A percentile compares a stretch with the other conserved stretches of the same genome.
Evolutionary conservation across 179 eudicot genomes (phyloP).

Genomic region (Pouteria campechiana): DNA sequence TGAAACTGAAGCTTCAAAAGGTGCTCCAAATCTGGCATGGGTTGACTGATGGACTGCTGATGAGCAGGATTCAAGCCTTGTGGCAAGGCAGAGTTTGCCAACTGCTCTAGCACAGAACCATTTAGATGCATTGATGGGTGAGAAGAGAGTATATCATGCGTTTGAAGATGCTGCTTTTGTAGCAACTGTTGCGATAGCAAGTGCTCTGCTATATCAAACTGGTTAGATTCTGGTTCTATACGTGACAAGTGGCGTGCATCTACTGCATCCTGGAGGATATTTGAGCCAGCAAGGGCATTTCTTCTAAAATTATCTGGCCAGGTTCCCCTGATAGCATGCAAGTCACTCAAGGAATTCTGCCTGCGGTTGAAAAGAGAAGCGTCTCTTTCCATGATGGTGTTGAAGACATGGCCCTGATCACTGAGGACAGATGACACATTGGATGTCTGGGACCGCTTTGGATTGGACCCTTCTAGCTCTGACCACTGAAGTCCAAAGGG

Average conservation of each 20-base stretch:
- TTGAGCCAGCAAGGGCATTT: constrained; percentile 30
- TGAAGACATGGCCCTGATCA: constrained; percentile 30
- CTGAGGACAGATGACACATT: constrained; percentile 24
- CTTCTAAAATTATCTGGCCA: constrained; percentile 43
- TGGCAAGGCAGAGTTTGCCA: too few species aligned
- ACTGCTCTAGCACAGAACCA: constrained; percentile 42
- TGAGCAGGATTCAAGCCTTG: constrained; percentile 33
- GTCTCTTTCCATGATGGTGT: constrained; percentile 27
- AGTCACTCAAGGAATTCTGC: too few species aligned
- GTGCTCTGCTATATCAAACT: constrained; percentile 48
- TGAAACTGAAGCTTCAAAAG: constrained; percentile 62
- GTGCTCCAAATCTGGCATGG: constrained; percentile 61
- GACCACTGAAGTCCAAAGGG: constrained; percentile 91
- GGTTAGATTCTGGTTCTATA: constrained; percentile 49
- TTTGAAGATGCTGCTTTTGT: constrained; percentile 46
- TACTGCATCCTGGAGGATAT: constrained; percentile 38
- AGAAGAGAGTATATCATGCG: constrained; percentile 33
- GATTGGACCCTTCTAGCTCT: constrained; percentile 62
- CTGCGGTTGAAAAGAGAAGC: constrained; percentile 28
- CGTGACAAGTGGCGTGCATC: constrained; percentile 33
- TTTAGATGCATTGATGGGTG: constrained; percentile 40
- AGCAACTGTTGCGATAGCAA: constrained; percentile 42
- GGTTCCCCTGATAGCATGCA: constrained; percentile 30
- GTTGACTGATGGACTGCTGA: constrained; percentile 45
- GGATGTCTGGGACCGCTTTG: constrained; percentile 34